A percentile compares a stretch with the other conserved stretches of the same genome.
phyloP scores from a whole-genome alignment of 352 stramenopile species.

The Globisporangium irregulare region DNA sequence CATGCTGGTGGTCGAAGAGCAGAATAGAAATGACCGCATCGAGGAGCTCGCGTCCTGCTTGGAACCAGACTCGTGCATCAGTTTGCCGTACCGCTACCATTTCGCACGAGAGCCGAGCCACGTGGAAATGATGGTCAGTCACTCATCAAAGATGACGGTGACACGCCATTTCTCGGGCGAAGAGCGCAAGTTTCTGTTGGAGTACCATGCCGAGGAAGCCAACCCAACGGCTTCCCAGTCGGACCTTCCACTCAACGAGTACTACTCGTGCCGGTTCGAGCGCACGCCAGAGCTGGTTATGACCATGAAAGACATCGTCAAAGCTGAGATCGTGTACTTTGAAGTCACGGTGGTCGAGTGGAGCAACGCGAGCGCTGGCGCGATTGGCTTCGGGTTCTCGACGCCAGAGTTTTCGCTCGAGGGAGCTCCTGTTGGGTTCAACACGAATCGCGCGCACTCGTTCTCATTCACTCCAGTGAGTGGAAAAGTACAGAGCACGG shows the following conservation, averaged over 20 bases:
- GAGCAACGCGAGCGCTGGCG: constrained; percentile 24
- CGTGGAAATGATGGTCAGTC: constrained; percentile 76
- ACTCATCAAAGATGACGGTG: constrained; percentile 78
- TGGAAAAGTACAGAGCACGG: constrained; percentile 65
- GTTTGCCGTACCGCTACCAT: constrained; percentile 73
- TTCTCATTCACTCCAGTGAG: constrained; percentile 70
- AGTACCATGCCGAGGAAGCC: constrained; percentile 53
- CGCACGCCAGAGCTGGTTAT: constrained; percentile 71
- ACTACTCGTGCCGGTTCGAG: constrained; percentile 81
- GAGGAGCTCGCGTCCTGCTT: constrained; percentile 52
- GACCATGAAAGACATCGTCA: constrained; percentile 62
- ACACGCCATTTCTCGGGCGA: constrained; percentile 70
- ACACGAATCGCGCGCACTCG: constrained; percentile 32
- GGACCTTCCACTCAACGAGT: constrained; percentile 22
- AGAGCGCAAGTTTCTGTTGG: constrained; percentile 73
- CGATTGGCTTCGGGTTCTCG: constrained; percentile 64
- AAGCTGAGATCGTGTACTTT: constrained; percentile 81
- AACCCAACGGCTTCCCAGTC: constrained; percentile 17
- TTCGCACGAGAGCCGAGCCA: constrained; percentile 51
- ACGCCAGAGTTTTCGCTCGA: constrained; percentile 68
- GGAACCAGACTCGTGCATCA: constrained; percentile 51
- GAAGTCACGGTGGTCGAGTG: constrained; percentile 75
- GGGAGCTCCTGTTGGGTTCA: constrained; percentile 52
- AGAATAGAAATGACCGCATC: constrained; percentile 49
- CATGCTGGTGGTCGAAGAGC: constrained; percentile 79